Evolutionary conservation across 1,139 yeast species (phyloP).

Genomic region (Meyerozyma smithsonii): DNA sequence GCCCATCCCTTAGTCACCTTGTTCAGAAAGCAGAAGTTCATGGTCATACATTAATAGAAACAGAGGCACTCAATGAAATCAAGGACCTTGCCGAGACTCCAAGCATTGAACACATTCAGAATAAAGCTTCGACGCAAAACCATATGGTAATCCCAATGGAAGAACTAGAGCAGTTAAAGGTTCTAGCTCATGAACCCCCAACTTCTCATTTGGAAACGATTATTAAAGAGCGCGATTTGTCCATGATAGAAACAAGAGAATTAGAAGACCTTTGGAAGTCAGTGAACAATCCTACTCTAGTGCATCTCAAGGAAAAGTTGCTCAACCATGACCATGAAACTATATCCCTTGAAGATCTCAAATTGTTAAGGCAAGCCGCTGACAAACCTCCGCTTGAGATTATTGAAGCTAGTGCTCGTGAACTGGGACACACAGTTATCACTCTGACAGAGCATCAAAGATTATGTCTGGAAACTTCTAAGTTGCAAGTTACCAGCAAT

Average conservation of each 20-base stretch:
- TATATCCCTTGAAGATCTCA: slow-evolving; percentile 3
- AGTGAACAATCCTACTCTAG: slow-evolving; percentile 21
- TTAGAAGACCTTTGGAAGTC: slow-evolving; percentile 12
- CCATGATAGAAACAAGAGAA: slow-evolving; percentile 15
- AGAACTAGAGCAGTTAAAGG: slow-evolving; percentile 16
- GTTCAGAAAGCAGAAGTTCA: slow-evolving; percentile 16
- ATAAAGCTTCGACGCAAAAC: slow-evolving; percentile 23
- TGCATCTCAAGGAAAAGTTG: slow-evolving; percentile 31
- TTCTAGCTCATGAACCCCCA: slow-evolving; percentile 15
- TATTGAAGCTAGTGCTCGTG: neutral
- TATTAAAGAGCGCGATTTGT: slow-evolving; percentile 13
- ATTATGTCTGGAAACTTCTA: neutral
- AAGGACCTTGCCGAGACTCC: slow-evolving; percentile 14
- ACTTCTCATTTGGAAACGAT: slow-evolving; percentile 11
- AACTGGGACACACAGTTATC: neutral
- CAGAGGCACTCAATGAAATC: slow-evolving; percentile 12
- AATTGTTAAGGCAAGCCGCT: slow-evolving; percentile 5
- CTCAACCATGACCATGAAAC: slow-evolving; percentile 18
- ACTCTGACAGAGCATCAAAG: neutral
- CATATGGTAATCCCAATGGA: slow-evolving; percentile 22
- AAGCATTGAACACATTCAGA: slow-evolving; percentile 22
- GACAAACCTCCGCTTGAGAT: slow-evolving; percentile 20
- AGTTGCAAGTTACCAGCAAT: neutral
- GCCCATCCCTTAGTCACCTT: slow-evolving; percentile 26
- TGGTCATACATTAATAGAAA: slow-evolving; percentile 18